phyloP scores from a whole-genome alignment of 352 stramenopile species.

The Phytophthora pisi region DNA sequence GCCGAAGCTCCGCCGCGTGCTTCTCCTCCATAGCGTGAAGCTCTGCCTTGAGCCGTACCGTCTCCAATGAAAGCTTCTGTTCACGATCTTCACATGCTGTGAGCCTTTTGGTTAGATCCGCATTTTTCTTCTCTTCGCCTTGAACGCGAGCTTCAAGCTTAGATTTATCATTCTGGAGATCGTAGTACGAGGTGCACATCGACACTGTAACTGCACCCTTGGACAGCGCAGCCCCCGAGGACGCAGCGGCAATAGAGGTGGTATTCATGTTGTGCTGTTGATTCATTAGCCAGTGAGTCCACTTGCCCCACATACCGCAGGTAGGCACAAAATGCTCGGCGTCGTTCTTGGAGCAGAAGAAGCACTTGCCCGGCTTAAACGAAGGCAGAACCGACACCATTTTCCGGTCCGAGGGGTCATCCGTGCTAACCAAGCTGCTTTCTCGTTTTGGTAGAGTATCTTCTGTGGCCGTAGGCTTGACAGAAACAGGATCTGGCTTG shows the following conservation, averaged over 20 bases:
- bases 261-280: constrained; percentile 58
- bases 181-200: constrained; percentile 89
- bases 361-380: constrained; percentile 83
- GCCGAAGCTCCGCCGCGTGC: constrained; percentile 44
- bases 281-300: constrained; percentile 86
- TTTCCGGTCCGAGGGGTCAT: constrained; percentile 23
- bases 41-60: constrained; percentile 48
- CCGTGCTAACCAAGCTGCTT: background rate
- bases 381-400: constrained; percentile 83
- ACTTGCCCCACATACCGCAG: constrained; percentile 86
- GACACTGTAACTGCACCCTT: constrained; percentile 49
- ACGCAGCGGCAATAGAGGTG: constrained; percentile 19
- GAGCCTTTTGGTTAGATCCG: constrained; percentile 37
- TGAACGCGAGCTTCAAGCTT: constrained; percentile 50
- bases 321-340: constrained; percentile 80
- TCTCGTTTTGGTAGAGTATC: background rate
- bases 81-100: constrained; percentile 24
- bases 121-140: constrained; percentile 41
- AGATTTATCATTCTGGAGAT: constrained; percentile 74
- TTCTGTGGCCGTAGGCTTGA: background rate
- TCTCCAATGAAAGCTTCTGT: constrained; percentile 28
- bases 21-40: constrained; percentile 60
- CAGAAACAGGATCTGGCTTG: background rate
- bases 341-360: constrained; percentile 87
- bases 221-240: constrained; percentile 12